A percentile compares a stretch with the other conserved stretches of the same genome.
phyloP scores from a whole-genome alignment of 257 asterid species.

The Solanum clarkiae region DNA sequence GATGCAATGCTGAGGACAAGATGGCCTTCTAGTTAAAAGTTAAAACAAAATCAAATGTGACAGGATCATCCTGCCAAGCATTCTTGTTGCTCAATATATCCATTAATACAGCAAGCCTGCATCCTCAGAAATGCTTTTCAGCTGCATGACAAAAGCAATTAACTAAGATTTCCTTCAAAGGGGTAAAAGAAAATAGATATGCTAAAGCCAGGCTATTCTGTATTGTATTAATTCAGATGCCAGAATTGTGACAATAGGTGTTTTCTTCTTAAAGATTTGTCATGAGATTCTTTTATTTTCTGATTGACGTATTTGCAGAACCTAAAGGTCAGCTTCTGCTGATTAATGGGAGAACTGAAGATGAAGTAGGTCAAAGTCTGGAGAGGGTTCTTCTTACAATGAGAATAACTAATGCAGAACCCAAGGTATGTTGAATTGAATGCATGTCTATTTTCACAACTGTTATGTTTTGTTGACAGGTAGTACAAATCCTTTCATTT shows the following conservation, averaged over 20 bases:
- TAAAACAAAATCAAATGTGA: not conserved
- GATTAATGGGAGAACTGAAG: conserved; percentile 86
- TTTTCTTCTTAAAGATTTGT: conserved; percentile 7
- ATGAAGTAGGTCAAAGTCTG: conserved; percentile 78
- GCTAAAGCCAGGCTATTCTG: not conserved
- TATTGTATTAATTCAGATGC: not conserved
- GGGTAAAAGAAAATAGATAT: not conserved
- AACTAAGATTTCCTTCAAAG: not conserved
- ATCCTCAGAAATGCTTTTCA: not conserved
- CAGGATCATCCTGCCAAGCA: not conserved
- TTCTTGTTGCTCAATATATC: not conserved
- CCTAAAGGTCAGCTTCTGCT: conserved; percentile 98
- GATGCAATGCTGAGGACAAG: not conserved
- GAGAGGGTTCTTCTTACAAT: conserved; percentile 97
- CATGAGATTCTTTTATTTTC: not conserved
- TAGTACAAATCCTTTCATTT: not conserved
- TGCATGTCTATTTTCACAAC: not conserved
- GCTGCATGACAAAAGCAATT: not conserved
- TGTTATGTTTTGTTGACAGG: not conserved
- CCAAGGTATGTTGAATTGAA: conserved; percentile 41
- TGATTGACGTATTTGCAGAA: conserved; percentile 39
- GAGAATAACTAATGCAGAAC: conserved; percentile 81
- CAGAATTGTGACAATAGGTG: not conserved
- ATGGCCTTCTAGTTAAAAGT: not conserved
- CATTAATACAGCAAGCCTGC: not conserved